Conservation (phyloP, 495 filamentous ascomycete species). For the Penicillium bovifimosum region DNA sequence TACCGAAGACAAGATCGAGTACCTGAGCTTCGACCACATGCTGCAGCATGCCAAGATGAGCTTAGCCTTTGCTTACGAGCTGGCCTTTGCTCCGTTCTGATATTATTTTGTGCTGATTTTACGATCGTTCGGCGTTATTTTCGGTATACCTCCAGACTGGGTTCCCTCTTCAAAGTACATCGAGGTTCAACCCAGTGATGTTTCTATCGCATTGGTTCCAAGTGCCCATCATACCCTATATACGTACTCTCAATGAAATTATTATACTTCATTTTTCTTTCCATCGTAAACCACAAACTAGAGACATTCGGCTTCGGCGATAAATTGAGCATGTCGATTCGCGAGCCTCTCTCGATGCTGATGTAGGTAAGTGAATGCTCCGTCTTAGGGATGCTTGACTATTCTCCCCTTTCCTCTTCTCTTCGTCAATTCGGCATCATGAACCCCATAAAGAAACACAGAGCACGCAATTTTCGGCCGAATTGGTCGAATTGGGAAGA, state of each 20-base stretch:
- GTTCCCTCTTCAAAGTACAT: conserved; percentile 1
- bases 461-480: background rate
- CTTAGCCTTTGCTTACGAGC: conserved; percentile 81
- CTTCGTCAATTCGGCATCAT: background rate
- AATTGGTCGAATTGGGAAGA: background rate
- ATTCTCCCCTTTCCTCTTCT: background rate
- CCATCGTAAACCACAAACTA: background rate
- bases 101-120: conserved; percentile 5
- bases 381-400: no score
- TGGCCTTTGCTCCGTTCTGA: conserved; percentile 50
- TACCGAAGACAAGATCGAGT: conserved; percentile 81
- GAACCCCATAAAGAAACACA: background rate
- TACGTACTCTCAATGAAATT: background rate
- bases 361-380: no score
- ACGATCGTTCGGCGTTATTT: conserved; percentile 12
- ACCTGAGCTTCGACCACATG: conserved; percentile 95
- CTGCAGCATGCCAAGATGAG: conserved; percentile 92
- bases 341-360: no score
- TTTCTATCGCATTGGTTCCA: background rate
- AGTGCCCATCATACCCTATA: conserved; percentile 6
- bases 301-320: no score
- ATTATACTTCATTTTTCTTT: background rate
- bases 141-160: conserved; percentile 16
- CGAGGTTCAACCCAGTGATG: background rate
- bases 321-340: no score